These are phyloP conservation scores for Annulohypoxylon moriforme DNA, from an alignment of 495 filamentous ascomycete species.

Conservation along the genomic window DNA sequence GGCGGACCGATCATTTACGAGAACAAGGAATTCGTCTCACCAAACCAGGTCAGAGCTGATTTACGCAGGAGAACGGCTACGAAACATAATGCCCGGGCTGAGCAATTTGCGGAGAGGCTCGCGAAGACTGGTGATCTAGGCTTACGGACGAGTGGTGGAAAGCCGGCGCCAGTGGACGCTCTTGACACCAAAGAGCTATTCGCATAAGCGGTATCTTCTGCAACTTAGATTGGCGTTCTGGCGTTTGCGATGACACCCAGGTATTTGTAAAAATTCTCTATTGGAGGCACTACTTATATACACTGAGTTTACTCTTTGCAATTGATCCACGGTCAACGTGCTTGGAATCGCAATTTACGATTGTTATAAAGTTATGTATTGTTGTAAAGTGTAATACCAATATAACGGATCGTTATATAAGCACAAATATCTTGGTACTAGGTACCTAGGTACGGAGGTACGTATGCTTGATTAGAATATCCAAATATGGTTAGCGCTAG, in stretches of 20 bases:
- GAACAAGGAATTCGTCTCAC: conserved; percentile 97
- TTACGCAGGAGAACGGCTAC: conserved; percentile 77
- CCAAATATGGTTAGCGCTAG: conserved; percentile 7
- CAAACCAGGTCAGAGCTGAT: conserved; percentile 91
- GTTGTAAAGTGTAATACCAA: no score
- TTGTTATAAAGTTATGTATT: no score
- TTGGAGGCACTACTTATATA: conserved; percentile 16
- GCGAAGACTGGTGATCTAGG: conserved; percentile 81
- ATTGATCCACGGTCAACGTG: not conserved
- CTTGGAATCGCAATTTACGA: no score
- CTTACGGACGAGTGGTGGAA: conserved; percentile 71
- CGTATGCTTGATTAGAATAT: not conserved
- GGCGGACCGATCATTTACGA: conserved; percentile 98
- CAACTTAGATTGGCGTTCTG: conserved; percentile 39
- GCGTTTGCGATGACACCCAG: conserved; percentile 37
- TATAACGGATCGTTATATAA: no score
- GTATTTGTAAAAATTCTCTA: conserved; percentile 33
- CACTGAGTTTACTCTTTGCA: conserved; percentile 2
- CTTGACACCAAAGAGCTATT: conserved; percentile 87
- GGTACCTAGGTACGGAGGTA: not conserved
- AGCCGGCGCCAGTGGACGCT: conserved; percentile 69
- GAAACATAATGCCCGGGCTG: conserved; percentile 76
- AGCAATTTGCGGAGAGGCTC: conserved; percentile 75
- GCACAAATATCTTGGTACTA: no score
- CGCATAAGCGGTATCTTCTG: conserved; percentile 61